Evolutionary conservation across 345 rosid genomes (phyloP).

Genomic region (Salix udensis): DNA sequence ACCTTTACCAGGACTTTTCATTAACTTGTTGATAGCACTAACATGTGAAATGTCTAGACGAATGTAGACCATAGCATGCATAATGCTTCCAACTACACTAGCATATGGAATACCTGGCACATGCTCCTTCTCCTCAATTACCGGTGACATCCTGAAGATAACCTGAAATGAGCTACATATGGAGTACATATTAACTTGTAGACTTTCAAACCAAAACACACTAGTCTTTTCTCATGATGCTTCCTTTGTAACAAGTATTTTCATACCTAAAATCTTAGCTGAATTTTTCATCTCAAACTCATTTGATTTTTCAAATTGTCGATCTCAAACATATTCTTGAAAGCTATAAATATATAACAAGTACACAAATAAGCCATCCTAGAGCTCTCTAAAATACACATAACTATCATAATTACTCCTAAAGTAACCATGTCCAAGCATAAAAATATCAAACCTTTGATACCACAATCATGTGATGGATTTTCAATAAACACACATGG

Average conservation of each 20-base stretch:
- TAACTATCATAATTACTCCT: too few relatives aligned
- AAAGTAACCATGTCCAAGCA: too few relatives aligned
- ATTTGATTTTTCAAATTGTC: not conserved
- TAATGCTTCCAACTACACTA: not conserved
- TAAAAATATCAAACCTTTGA: too few relatives aligned
- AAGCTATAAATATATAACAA: not conserved
- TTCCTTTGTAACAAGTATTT: not conserved
- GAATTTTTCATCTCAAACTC: not conserved
- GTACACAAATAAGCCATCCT: not conserved
- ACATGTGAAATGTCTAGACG: not conserved
- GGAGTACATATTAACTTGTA: not conserved
- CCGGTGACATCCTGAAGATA: not conserved
- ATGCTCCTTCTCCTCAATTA: not conserved
- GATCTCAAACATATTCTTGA: not conserved
- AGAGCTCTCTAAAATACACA: too few relatives aligned
- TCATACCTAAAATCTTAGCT: not conserved
- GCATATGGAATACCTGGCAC: not conserved
- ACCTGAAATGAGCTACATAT: not conserved
- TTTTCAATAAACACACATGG: too few relatives aligned
- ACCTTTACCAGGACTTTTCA: not conserved
- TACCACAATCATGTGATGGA: too few relatives aligned
- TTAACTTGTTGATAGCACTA: not conserved
- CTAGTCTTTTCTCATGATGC: not conserved
- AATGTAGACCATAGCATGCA: not conserved
- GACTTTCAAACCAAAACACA: not conserved